These are phyloP conservation scores for Dianthus caryophyllus DNA, from an alignment of 148 eudicot species.

Conservation along the genomic window DNA sequence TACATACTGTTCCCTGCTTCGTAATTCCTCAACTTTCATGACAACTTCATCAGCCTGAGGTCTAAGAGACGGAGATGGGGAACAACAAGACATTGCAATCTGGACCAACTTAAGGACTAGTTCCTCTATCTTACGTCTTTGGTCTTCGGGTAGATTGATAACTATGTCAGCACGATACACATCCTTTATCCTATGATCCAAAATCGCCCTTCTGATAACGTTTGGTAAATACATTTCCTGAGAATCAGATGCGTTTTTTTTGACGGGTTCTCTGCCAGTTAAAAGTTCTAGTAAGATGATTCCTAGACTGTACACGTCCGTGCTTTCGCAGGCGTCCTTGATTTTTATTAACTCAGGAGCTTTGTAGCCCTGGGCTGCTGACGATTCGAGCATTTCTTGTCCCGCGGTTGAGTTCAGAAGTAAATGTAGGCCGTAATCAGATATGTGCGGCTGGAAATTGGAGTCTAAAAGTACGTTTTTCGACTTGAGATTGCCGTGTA, in stretches of 20 bases:
- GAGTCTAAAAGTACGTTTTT: slow-evolving; percentile 56
- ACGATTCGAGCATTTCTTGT: slow-evolving; percentile 77
- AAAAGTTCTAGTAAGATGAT: slow-evolving; percentile 66
- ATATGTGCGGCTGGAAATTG: slow-evolving; percentile 44
- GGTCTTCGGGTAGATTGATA: slow-evolving; percentile 27
- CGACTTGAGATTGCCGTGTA: slow-evolving; percentile 85
- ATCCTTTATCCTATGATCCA: slow-evolving; percentile 34
- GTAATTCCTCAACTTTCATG: slow-evolving; percentile 61
- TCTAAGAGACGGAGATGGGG: slow-evolving; percentile 71
- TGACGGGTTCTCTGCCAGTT: slow-evolving; percentile 41
- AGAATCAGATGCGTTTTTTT: slow-evolving; percentile 17
- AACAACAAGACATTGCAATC: slow-evolving; percentile 85
- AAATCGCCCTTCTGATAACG: slow-evolving; percentile 27
- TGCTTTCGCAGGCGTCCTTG: slow-evolving; percentile 53
- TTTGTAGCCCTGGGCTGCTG: slow-evolving; percentile 70
- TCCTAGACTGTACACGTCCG: slow-evolving; percentile 75
- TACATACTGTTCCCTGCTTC: slow-evolving; percentile 25
- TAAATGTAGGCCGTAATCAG: slow-evolving; percentile 65
- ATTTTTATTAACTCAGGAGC: slow-evolving; percentile 86
- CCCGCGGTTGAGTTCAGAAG: slow-evolving; percentile 63
- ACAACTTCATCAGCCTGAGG: slow-evolving; percentile 63
- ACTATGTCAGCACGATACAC: slow-evolving; percentile 32
- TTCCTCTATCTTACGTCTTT: slow-evolving; percentile 44
- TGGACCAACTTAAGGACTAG: slow-evolving; percentile 49
- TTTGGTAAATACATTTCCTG: slow-evolving; percentile 33